phyloP scores from a whole-genome alignment of 1,139 yeast genomes.

The Sugiyamaella sp. region DNA sequence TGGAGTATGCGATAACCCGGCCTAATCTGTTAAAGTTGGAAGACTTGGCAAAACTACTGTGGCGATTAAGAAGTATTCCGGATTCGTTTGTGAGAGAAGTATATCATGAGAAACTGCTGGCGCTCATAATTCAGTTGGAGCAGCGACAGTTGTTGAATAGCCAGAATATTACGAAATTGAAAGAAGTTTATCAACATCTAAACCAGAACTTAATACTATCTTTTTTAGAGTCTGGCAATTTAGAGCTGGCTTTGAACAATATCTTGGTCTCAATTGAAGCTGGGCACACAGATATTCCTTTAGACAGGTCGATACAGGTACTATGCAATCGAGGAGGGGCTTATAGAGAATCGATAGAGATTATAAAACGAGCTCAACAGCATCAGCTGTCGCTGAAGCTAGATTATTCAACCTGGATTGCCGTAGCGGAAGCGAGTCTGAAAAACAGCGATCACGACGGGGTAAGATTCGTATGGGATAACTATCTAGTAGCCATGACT shows the following conservation, averaged over 20 bases:
- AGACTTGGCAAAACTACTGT: slow-evolving; percentile 18
- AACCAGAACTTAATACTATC: slow-evolving; percentile 15
- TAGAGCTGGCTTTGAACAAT: slow-evolving; percentile 13
- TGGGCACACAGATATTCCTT: background rate
- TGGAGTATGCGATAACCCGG: background rate
- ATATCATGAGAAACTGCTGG: background rate
- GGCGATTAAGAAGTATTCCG: slow-evolving; percentile 18
- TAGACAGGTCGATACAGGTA: slow-evolving; percentile 1
- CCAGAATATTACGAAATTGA: no score
- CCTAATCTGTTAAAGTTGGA: background rate
- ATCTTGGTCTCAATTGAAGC: background rate
- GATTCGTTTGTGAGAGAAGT: slow-evolving; percentile 23
- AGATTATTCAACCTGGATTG: slow-evolving; percentile 6
- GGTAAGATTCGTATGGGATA: slow-evolving; percentile 15
- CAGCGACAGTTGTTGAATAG: background rate
- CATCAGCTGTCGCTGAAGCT: background rate
- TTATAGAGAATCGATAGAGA: slow-evolving; percentile 8
- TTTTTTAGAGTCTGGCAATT: slow-evolving; percentile 16
- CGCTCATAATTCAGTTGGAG: background rate
- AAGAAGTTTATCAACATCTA: background rate
- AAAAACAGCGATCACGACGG: slow-evolving; percentile 6
- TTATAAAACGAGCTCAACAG: background rate
- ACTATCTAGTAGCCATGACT: background rate
- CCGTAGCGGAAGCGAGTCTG: slow-evolving; percentile 11
- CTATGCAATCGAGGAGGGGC: slow-evolving; percentile 3